Base-by-base conservation (phyloP, 345 rosid genomes). In the Gossypium australe region DNA sequence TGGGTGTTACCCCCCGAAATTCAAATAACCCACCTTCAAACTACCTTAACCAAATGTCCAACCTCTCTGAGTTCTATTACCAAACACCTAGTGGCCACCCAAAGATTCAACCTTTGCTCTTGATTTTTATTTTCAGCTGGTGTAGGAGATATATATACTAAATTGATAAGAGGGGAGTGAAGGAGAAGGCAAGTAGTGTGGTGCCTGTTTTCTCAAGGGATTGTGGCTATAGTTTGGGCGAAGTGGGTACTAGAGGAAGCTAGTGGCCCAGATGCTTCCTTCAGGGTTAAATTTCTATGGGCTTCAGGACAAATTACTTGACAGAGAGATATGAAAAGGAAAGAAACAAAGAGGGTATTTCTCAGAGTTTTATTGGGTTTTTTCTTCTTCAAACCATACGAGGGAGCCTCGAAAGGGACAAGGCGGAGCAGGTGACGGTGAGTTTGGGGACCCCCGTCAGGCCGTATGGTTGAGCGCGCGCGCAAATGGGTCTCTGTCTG, bases 111-210 rank as follows among this genome's bases (percentile, higher is more conserved):
- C 12, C 58, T 11, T 29, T 1, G 12, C 8, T 18, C 48, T 11
- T 6, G 3, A 44, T 58, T 14, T 8, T 44, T 27, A 1, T 2
- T 24, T 58, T 10, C 16, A 9, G 7, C 6, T 22, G 3, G n/a
- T 27, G 2, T 29, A 14, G 38, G 58, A 57, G 71, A 52, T 69
- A 63, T 58, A 83, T 58, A 58, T 58, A 58, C 34, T 11, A 25
- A 22, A 12, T 83, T 82, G 82, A 85, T 83, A 78, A 86, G 74
- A 78, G 73, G 69, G 24, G 82, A 67, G 85, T 83, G 82, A 80
- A 73, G 75, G 83, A 53, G 65, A 65, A 34, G 64, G 76, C 70
- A 59, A 24, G 3, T 11, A 22, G 38, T 58, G 34, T 11, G 51
- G 62, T 22, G 51, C 14, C 17, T 45, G 53, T 22, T 12, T 2